These are phyloP conservation scores for Globisporangium uncinulatum DNA, from an alignment of 352 stramenopile species.

Conservation along the genomic window DNA sequence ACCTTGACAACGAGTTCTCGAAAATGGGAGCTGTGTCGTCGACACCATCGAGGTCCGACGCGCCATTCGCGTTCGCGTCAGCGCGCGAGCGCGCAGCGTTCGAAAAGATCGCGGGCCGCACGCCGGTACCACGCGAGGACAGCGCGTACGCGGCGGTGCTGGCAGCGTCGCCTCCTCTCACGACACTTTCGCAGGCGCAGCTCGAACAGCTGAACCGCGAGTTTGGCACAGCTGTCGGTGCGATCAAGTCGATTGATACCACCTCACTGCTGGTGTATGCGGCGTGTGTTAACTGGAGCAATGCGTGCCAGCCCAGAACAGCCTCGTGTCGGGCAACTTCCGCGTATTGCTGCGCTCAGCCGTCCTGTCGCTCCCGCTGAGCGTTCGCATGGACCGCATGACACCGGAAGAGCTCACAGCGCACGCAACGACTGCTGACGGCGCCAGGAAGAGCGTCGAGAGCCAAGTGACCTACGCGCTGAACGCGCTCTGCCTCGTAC, in stretches of 20 bases:
- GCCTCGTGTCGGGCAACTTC: slow-evolving; percentile 66
- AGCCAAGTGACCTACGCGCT: slow-evolving; percentile 41
- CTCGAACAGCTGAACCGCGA: slow-evolving; percentile 55
- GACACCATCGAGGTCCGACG: slow-evolving; percentile 20
- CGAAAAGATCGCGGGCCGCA: slow-evolving; percentile 65
- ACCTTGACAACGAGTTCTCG: too few relatives aligned
- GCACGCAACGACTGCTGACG: slow-evolving; percentile 15
- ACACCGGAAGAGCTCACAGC: slow-evolving; percentile 37
- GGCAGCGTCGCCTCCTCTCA: slow-evolving; percentile 27
- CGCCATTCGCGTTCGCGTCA: slow-evolving; percentile 36
- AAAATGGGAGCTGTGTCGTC: slow-evolving; percentile 45
- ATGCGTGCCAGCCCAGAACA: slow-evolving; percentile 47
- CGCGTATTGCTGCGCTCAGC: slow-evolving; percentile 59
- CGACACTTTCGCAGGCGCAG: slow-evolving; percentile 46
- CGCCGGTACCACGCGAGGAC: slow-evolving; percentile 42
- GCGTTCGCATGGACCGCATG: slow-evolving; percentile 54
- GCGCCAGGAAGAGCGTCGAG: slow-evolving; percentile 26
- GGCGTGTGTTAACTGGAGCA: neutral
- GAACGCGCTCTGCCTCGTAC: slow-evolving; percentile 72
- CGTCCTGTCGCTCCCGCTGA: slow-evolving; percentile 47
- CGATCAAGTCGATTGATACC: slow-evolving; percentile 5
- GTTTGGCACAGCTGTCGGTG: slow-evolving; percentile 60
- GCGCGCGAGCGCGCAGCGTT: slow-evolving; percentile 47
- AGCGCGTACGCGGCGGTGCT: slow-evolving; percentile 48
- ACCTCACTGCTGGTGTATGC: neutral